phyloP scores from a whole-genome alignment of 2,329 filamentous ascomycete species.

The Chalara sp. region DNA sequence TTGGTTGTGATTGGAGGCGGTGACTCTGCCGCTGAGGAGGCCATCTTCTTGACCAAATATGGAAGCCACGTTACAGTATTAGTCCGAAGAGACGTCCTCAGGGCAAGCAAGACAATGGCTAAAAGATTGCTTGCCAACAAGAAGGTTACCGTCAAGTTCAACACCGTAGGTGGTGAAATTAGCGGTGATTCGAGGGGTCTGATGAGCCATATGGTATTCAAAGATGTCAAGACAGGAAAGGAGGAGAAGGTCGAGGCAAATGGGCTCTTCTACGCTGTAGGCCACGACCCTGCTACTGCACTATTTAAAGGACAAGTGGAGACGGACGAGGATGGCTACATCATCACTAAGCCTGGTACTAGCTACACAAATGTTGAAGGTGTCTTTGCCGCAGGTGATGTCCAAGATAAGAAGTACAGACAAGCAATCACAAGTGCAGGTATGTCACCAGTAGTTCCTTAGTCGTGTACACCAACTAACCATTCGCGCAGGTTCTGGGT shows the following conservation, averaged over 20 bases:
- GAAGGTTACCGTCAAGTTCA: conserved; percentile 87
- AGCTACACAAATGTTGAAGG: conserved; percentile 83
- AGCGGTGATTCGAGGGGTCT: conserved; percentile 78
- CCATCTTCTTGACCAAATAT: conserved; percentile 96
- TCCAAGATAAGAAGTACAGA: conserved; percentile 96
- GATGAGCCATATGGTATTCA: conserved; percentile 82
- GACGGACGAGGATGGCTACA: conserved; percentile 84
- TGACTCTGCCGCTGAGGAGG: conserved; percentile 95
- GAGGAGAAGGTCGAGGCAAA: conserved; percentile 83
- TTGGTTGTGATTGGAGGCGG: conserved; percentile 94
- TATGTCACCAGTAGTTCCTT: conserved; percentile 37
- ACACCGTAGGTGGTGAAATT: conserved; percentile 75
- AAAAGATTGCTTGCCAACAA: conserved; percentile 73
- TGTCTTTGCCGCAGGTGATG: conserved; percentile 94
- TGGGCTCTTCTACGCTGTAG: conserved; percentile 94
- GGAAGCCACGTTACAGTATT: conserved; percentile 91
- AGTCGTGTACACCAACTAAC: conserved; percentile 14
- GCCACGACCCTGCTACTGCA: conserved; percentile 88
- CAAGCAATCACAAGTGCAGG: conserved; percentile 97
- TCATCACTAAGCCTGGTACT: conserved; percentile 82
- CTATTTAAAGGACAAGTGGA: conserved; percentile 87
- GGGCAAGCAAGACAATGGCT: conserved; percentile 89
- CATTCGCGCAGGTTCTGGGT: conserved; percentile 65
- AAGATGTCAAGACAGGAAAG: conserved; percentile 68
- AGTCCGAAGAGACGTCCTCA: conserved; percentile 78